A percentile compares a stretch with the other conserved stretches of the same genome.
phyloP scores from a whole-genome alignment of 495 filamentous ascomycete species.

The Lasiosphaeria hispida region DNA sequence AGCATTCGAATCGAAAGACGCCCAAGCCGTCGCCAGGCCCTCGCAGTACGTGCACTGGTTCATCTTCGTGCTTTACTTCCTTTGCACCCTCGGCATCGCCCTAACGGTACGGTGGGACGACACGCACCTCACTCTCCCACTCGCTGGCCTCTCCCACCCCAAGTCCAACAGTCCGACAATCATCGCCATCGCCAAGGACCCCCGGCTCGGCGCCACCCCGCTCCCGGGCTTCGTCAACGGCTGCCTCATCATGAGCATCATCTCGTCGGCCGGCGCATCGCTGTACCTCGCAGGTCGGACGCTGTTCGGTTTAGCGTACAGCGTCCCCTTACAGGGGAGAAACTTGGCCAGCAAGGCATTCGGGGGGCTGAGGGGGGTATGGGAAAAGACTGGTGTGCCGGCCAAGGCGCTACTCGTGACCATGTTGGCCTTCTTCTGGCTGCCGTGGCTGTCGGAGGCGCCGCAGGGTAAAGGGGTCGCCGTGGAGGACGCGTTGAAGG shows the following conservation, averaged over 20 bases:
- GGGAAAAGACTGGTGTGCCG: slow-evolving; percentile 26
- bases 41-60: slow-evolving; percentile 31
- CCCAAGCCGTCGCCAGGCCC: slow-evolving; percentile 34
- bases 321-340: slow-evolving; percentile 21
- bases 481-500: slow-evolving; percentile 23
- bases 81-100: slow-evolving; percentile 31
- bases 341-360: slow-evolving; percentile 10
- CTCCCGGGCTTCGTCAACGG: slow-evolving; percentile 38
- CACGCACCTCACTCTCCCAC: slow-evolving; percentile 29
- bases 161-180: slow-evolving; percentile 15
- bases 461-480: slow-evolving; percentile 1
- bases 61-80: slow-evolving; percentile 27
- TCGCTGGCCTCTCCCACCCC: neutral
- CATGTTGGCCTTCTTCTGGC: slow-evolving; percentile 41
- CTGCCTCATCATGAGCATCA: slow-evolving; percentile 41
- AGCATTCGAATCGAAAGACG: slow-evolving; percentile 45
- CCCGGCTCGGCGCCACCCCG: slow-evolving; percentile 21
- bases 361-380: slow-evolving; percentile 9
- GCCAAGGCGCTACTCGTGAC: slow-evolving; percentile 40
- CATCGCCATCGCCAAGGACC: slow-evolving; percentile 22
- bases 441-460: slow-evolving; percentile 41
- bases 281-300: slow-evolving; percentile 49
- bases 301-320: slow-evolving; percentile 43
- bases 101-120: slow-evolving; percentile 42
- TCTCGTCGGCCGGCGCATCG: slow-evolving; percentile 43